Evolutionary conservation across 1,139 yeast species (phyloP), one percentile per base, ranked within the genome.

Genomic region (Debaryomycetaceae sp.): DNA sequence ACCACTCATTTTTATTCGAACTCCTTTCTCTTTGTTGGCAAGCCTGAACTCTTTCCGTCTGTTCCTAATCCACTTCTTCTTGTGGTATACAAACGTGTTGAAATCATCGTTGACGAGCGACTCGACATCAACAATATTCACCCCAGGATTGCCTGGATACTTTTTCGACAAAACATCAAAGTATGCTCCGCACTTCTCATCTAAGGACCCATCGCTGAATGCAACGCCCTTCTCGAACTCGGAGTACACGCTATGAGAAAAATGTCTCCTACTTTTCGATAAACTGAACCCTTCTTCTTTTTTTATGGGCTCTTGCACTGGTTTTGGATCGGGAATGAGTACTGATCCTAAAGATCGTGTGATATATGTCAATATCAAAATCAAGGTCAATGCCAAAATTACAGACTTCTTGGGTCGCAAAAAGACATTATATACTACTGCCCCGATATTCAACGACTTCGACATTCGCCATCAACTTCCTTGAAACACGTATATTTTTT

Each of bases 51-150:
- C 45, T 35, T 43, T 48, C 40, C 43, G 49, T 43, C 44, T 47
- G 22, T 53, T 56, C 37, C 60, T 48, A 9, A 65, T 34, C 69
- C 71, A 71, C 42, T 56, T 52, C 24, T 51, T 56, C 44, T 60
- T 56, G 39, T 62, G 57, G 47, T 65, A 70, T 4, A 69, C 44
- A 7, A 50, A 39, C 5, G 50, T 54, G 41, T 64, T 59, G 46
- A 57, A 54, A 1, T 53, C 47, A 43, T 49, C 52, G 37, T 43
- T 46, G 24, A 46, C 47, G 7, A 54, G 48, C 11, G 47, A 44
- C 39, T 63, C 60, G 30, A 62, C 35, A 41, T 59, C 57, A 11
- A 57, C 45, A 13, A 58, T 49, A 11, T 51, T 55, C 6, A 8
- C 31, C 8, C 31, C 31, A 24, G 34, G 36, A 14, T 30, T 40